phyloP scores from a whole-genome alignment of 805 yeast genomes.

The Clavispora santaluciae region DNA sequence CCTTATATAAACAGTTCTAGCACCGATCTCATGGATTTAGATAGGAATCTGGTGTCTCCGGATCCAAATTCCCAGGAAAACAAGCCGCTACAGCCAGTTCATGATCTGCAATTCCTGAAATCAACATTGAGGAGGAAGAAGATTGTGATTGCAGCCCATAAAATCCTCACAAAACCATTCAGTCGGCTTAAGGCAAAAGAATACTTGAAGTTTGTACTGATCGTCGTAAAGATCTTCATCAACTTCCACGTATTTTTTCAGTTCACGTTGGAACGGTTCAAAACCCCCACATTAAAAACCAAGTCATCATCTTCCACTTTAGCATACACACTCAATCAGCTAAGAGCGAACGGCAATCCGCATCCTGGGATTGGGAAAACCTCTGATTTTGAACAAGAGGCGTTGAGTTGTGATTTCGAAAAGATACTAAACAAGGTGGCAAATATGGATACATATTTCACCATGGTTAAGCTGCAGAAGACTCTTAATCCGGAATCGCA shows the following conservation, averaged over 20 bases:
- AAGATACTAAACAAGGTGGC: conserved; percentile 15
- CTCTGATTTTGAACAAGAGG: background rate
- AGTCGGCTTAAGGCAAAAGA: conserved; percentile 33
- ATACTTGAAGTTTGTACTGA: conserved; percentile 30
- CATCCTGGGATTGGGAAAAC: background rate
- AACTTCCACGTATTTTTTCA: conserved; percentile 29
- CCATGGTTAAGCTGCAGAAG: background rate
- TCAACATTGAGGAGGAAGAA: conserved; percentile 13
- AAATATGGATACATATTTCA: conserved; percentile 13
- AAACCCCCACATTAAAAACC: background rate
- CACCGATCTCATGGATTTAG: background rate
- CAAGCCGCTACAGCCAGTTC: background rate
- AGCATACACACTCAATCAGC: conserved; percentile 1
- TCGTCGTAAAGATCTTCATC: conserved; percentile 33
- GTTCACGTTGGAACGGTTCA: conserved; percentile 7
- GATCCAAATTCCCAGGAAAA: too few species aligned
- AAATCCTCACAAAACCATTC: conserved; percentile 38
- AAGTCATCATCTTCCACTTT: background rate
- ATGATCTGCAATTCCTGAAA: background rate
- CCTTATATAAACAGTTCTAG: background rate
- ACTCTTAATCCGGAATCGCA: background rate
- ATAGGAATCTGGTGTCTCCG: background rate
- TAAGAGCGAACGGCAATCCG: background rate
- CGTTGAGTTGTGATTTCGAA: conserved; percentile 14
- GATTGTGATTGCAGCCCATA: conserved; percentile 37